Evolutionary conservation across 2,329 filamentous ascomycete genomes (phyloP), one percentile per base, ranked within the genome.

Genomic region (Claviceps spartinae): DNA sequence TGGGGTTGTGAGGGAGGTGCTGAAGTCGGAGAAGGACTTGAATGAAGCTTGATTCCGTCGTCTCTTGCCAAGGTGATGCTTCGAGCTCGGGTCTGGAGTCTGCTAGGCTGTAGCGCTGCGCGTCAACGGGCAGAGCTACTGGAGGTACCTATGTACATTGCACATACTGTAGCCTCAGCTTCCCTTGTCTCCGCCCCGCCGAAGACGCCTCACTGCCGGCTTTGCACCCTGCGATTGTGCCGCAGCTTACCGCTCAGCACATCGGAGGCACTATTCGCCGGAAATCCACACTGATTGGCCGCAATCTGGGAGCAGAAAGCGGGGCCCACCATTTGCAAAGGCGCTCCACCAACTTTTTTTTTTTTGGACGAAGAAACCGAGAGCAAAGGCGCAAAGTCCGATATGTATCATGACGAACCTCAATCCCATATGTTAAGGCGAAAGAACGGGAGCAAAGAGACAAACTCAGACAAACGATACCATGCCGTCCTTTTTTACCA

Each of bases 401-500:
- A 42, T 41, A 18, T 7, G 14, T 5, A 37, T 30, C n/a, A 43
- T 40, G 43, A 34, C 34, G 42, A 50, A 16, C 34, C 20, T 14
- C 34, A 38, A 45, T 16, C 16, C 20, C 16, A 38, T 37, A 46
- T 18, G 13, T 22, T 43, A 45, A 13, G 49, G 49, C 38, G 42
- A 40, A 22, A 47, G 45, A 37, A 47, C 14, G 30, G 8, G 22
- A 46, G 14, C 30, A 44, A 54, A 48, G 4, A 48, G n/a, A n/a
- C 18, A 59, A 56, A 61, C 58, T 22, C 16, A 44, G 53, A 38
- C 36, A 47, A 47, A 48, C 61, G 60, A 72, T 34, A 34, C 58
- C 59, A 94, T 95, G 90, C 95, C 91, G 63, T 95, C 90, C 41
- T 98, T 97, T 71, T 98, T 98, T 71, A 95, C 90, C 49, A 74